Evolutionary conservation across 768 basidiomycete species (phyloP), one percentile per base, ranked within the genome.

Genomic region (Imleria badia): DNA sequence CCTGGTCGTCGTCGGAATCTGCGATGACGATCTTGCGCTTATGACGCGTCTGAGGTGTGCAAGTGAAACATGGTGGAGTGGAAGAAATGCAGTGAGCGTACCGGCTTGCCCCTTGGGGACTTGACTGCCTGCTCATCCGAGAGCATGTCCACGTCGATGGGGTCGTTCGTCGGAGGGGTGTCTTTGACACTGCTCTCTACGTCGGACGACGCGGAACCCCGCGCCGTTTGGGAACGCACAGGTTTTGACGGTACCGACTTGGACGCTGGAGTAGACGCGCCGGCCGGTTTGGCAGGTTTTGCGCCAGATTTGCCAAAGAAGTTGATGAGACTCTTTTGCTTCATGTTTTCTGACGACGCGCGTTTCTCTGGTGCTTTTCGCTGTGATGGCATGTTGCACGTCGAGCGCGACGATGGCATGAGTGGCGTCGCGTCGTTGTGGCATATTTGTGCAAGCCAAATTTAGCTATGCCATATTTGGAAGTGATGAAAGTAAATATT

Each of bases 161-260:
- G 76, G 52, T 91, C 88, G 59, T 89, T 91, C 3, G 88, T 88
- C 0, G 89, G 89, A 26, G 90, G 89, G 3, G 87, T 89, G 15
- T 81, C 78, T 29, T 72, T 74, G 38, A 63, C 51, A 58, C 77
- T 86, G 47, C 75, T 76, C 19, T 72, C 75, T 20, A 72, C 73
- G 22, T 81, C 81, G 41, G 83, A 86, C 17, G 76, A 78, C 33
- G 64, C 55, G 4, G 75, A 75, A 55, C 69, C 72, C 12, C 64
- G 65, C 15, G 75, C 72, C 9, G 71, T 72, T 19, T 79, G 78
- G 9, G 80, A 79, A 51, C 67, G 72, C 36, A 69, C 51, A 15
- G 60, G 63, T 47, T 54, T 65, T 14, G 65, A 45, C 41, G 74
- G 68, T 17, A 56, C 42, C 20, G 60, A 60, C 52, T 75, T 77